phyloP scores from a whole-genome alignment of 78 protist genomes.

The Dictyostelium firmibasis region DNA sequence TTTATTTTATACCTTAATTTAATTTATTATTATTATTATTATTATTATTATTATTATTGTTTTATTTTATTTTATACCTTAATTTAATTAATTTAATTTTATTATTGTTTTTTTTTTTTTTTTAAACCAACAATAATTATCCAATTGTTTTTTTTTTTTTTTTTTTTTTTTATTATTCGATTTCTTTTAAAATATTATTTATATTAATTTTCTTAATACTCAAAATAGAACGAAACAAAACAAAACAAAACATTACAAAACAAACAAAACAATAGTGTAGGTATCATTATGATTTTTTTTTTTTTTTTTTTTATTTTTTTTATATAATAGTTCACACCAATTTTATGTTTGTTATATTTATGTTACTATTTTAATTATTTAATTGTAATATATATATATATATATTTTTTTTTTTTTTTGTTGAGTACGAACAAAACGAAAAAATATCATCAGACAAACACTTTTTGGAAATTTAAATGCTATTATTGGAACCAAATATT shows the following conservation, averaged over 20 bases:
- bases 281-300: background rate
- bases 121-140: background rate
- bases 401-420: too few species aligned
- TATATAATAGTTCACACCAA: too few species aligned
- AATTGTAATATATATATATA: too few species aligned
- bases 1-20: background rate
- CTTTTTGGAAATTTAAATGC: background rate
- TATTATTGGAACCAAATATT: background rate
- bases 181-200: background rate
- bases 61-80: background rate
- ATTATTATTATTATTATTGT: too few species aligned
- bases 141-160: background rate
- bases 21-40: background rate
- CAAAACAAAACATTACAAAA: background rate
- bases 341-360: too few species aligned
- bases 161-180: background rate
- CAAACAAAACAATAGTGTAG: background rate
- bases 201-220: background rate
- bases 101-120: background rate
- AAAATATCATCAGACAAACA: too few species aligned
- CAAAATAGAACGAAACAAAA: background rate
- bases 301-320: too few species aligned
- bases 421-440: too few species aligned
- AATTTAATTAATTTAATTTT: background rate
- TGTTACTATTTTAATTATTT: too few species aligned